Evolutionary conservation across 2,329 filamentous ascomycete genomes (phyloP).

Genomic region (Sporothrix curviconia): DNA sequence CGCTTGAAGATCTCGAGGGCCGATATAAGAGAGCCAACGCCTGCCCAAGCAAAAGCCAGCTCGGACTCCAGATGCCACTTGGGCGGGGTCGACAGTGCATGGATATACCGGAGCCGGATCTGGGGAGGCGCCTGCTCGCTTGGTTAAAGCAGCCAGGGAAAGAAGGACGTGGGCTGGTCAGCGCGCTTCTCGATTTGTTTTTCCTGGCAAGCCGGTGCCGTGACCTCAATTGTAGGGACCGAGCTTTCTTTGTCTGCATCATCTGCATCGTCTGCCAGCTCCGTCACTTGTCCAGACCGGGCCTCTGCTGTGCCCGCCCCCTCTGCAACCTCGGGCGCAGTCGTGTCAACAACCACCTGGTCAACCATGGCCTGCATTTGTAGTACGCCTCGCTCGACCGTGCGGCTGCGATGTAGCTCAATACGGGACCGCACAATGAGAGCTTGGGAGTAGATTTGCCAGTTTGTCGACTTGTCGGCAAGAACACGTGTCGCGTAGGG

Average conservation of each 20-base stretch:
- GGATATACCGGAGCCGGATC: conserved; percentile 75
- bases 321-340: conserved; percentile 24
- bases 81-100: conserved; percentile 75
- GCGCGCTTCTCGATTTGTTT: conserved; percentile 36
- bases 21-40: conserved; percentile 77
- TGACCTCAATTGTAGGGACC: conserved; percentile 42
- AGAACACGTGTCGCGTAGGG: conserved; percentile 87
- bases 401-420: conserved; percentile 79
- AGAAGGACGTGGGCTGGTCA: conserved; percentile 64
- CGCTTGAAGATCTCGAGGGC: conserved; percentile 95
- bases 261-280: conserved; percentile 10
- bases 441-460: conserved; percentile 96
- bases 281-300: background rate
- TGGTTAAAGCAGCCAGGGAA: conserved; percentile 67
- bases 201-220: conserved; percentile 27
- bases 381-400: conserved; percentile 79
- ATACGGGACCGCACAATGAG: conserved; percentile 83
- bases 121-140: conserved; percentile 71
- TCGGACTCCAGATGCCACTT: conserved; percentile 94
- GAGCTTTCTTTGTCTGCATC: conserved; percentile 26
- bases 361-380: conserved; percentile 94
- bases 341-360: conserved; percentile 84
- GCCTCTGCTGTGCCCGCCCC: conserved; percentile 8
- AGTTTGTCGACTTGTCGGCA: conserved; percentile 84
- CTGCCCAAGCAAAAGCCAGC: conserved; percentile 85